Evolutionary conservation across 164 flowering plant species (phyloP).

Genomic region (Piper betle): DNA sequence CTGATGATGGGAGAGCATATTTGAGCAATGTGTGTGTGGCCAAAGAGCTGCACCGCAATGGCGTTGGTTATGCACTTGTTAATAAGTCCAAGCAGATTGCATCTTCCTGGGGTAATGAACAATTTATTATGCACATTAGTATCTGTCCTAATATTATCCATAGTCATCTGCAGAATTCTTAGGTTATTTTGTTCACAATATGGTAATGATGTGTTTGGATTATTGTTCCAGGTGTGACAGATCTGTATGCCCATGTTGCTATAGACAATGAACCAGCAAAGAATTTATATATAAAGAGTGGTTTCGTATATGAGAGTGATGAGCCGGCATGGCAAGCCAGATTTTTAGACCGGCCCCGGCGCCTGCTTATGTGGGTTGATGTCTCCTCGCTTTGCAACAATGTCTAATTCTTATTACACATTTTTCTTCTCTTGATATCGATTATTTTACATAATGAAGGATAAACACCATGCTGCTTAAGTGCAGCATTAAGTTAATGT

Average conservation of each 20-base stretch:
- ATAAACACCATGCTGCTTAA: not conserved
- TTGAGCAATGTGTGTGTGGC: slow-evolving; percentile 94
- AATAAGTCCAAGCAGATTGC: slow-evolving; percentile 64
- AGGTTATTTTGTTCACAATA: not conserved
- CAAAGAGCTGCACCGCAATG: slow-evolving; percentile 67
- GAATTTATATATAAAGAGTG: slow-evolving; percentile 63
- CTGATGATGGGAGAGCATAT: slow-evolving; percentile 80
- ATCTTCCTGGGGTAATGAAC: slow-evolving; percentile 66
- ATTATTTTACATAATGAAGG: not conserved
- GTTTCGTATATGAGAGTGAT: slow-evolving; percentile 62
- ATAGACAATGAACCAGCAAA: slow-evolving; percentile 74
- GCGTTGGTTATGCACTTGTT: slow-evolving; percentile 59
- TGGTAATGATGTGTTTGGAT: not conserved
- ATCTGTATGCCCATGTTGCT: slow-evolving; percentile 86
- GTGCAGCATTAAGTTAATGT: not conserved
- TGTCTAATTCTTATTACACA: slow-evolving; percentile 9
- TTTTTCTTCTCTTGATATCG: not conserved
- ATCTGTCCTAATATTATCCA: not conserved
- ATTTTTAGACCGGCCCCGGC: slow-evolving; percentile 63
- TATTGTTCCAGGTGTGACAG: slow-evolving; percentile 56
- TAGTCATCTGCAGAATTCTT: not conserved
- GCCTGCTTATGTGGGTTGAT: slow-evolving; percentile 65
- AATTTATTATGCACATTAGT: not conserved
- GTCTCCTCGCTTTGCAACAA: slow-evolving; percentile 18
- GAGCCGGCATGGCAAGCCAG: slow-evolving; percentile 96